These are phyloP conservation scores for Macrolepiota fuliginosa DNA, from an alignment of 768 basidiomycete genomes.

Conservation along the genomic window DNA sequence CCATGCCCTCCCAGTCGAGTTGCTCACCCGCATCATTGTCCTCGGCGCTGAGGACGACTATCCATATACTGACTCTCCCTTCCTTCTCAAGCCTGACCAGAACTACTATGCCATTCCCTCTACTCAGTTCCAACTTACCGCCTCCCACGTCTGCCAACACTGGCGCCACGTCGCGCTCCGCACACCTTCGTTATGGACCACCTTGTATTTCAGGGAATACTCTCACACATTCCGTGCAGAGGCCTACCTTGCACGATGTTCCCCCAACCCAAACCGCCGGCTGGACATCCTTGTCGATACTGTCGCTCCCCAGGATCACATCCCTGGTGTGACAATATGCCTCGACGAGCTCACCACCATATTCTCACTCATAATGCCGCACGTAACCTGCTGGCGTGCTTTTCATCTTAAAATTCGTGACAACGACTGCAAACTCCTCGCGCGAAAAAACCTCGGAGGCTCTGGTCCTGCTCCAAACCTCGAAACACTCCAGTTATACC, in stretches of 20 bases:
- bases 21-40: constrained; percentile 55
- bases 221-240: constrained; percentile 47
- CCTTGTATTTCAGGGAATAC: constrained; percentile 50
- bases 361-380: constrained; percentile 41
- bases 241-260: constrained; percentile 40
- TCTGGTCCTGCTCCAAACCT: constrained; percentile 56
- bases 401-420: constrained; percentile 60
- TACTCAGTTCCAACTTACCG: constrained; percentile 49
- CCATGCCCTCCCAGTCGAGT: constrained; percentile 54
- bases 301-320: constrained; percentile 46
- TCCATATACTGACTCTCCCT: constrained; percentile 44
- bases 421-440: constrained; percentile 53
- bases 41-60: constrained; percentile 46
- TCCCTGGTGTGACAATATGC: constrained; percentile 50
- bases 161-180: constrained; percentile 56
- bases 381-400: constrained; percentile 54
- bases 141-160: constrained; percentile 55
- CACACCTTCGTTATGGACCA: constrained; percentile 53
- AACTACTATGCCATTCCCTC: constrained; percentile 37
- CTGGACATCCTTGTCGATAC: constrained; percentile 61
- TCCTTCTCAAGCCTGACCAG: constrained; percentile 47
- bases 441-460: constrained; percentile 45
- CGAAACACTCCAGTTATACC: constrained; percentile 61
- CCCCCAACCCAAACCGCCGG: constrained; percentile 22
- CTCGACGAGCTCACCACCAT: constrained; percentile 45